These are phyloP conservation scores for Lepidium africanum DNA, from an alignment of 345 rosid species.

Conservation along the genomic window DNA sequence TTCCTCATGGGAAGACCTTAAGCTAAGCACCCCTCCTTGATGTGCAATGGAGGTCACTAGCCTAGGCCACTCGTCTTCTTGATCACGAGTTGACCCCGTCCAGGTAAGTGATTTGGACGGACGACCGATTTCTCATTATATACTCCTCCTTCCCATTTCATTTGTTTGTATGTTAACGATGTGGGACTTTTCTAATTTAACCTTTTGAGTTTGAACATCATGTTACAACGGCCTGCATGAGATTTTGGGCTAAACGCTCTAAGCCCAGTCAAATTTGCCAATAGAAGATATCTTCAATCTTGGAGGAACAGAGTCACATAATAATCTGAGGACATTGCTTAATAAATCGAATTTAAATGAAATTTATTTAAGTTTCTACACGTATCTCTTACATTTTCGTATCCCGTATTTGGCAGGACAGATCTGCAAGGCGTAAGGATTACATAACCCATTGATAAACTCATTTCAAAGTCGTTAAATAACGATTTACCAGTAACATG, in stretches of 20 bases:
- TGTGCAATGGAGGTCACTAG: conserved; percentile 33
- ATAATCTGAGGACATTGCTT: too few species aligned
- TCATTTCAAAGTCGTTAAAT: not conserved
- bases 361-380: not conserved
- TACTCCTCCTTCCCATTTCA: not conserved
- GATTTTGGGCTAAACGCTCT: not conserved
- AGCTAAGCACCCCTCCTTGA: not conserved
- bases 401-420: not conserved
- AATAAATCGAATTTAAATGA: not conserved
- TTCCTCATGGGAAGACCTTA: conserved; percentile 32
- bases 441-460: not conserved
- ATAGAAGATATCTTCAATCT: too few species aligned
- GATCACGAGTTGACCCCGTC: conserved; percentile 26
- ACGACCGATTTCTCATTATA: not conserved
- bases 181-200: not conserved
- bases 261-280: not conserved
- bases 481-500: not conserved
- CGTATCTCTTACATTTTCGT: not conserved
- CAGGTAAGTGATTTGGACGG: conserved; percentile 17
- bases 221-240: not conserved
- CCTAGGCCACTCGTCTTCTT: conserved; percentile 20
- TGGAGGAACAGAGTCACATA: too few species aligned
- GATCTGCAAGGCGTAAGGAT: not conserved
- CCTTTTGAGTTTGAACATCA: too few species aligned
- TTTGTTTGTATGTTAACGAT: not conserved